These are phyloP conservation scores for Lachancea fermentati DNA, from an alignment of 805 yeast genomes.

Conservation along the genomic window DNA sequence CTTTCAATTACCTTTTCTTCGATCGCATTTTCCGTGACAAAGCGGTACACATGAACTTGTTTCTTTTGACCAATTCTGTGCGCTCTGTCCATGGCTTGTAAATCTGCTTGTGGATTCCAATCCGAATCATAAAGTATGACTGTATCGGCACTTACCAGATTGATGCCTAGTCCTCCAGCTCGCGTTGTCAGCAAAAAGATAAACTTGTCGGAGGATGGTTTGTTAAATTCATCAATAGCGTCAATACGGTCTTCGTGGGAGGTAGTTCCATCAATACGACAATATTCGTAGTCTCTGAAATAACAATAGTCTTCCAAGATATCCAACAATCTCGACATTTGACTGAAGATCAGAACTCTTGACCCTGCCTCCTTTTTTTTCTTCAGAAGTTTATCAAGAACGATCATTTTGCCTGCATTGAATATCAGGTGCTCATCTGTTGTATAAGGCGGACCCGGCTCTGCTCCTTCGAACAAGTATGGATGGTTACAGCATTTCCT, in stretches of 20 bases:
- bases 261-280: constrained; percentile 92
- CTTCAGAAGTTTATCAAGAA: constrained; percentile 74
- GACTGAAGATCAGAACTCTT: constrained; percentile 85
- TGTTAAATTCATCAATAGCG: constrained; percentile 89
- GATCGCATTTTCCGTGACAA: constrained; percentile 92
- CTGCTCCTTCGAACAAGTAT: constrained; percentile 96
- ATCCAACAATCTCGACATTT: constrained; percentile 86
- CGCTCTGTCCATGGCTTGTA: constrained; percentile 98
- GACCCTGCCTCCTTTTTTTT: constrained; percentile 74
- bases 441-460: constrained; percentile 96
- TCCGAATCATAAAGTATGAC: constrained; percentile 88
- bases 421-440: constrained; percentile 90
- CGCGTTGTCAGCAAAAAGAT: constrained; percentile 84
- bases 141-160: constrained; percentile 85
- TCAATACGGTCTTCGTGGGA: constrained; percentile 87
- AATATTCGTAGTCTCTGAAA: constrained; percentile 76
- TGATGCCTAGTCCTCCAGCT: constrained; percentile 96
- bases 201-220: constrained; percentile 75
- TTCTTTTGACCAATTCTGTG: constrained; percentile 96
- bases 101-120: constrained; percentile 98
- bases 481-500: constrained; percentile 98
- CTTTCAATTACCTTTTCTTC: constrained; percentile 95
- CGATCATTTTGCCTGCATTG: constrained; percentile 87
- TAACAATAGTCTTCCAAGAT: constrained; percentile 89
- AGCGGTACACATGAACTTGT: constrained; percentile 87